Conservation (phyloP, 2,329 filamentous ascomycete species). For the Dothideomycetes sp. region DNA sequence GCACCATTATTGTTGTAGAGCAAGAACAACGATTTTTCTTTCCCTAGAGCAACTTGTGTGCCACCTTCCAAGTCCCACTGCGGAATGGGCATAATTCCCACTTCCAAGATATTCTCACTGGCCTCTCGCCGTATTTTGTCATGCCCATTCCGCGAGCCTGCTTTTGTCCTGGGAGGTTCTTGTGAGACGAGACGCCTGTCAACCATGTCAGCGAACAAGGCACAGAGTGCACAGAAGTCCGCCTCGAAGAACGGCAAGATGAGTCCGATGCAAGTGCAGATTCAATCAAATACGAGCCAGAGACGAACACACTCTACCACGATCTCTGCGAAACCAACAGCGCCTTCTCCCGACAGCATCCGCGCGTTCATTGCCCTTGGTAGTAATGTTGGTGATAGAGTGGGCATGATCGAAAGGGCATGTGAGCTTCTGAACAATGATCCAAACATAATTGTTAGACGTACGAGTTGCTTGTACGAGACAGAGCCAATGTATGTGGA, state of each 20-base stretch:
- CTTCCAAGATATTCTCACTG: background rate
- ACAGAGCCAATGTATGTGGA: constrained; percentile 94
- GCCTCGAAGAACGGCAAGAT: background rate
- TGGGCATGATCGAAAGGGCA: constrained; percentile 75
- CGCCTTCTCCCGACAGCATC: background rate
- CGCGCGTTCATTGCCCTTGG: constrained; percentile 75
- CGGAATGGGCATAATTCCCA: background rate
- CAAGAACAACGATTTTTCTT: no score
- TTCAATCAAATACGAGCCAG: background rate
- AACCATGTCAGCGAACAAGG: background rate
- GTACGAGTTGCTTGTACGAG: constrained; percentile 85
- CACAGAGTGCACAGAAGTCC: background rate
- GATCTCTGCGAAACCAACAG: background rate
- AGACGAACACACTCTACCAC: background rate
- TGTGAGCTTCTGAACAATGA: constrained; percentile 61
- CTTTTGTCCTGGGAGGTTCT: background rate
- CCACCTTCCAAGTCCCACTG: background rate
- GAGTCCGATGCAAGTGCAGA: background rate
- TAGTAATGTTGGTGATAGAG: constrained; percentile 81
- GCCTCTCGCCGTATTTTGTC: background rate
- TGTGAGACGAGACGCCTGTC: background rate
- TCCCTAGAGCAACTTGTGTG: background rate
- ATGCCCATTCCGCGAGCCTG: background rate
- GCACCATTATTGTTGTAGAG: no score
- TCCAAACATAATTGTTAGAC: constrained; percentile 59